Evolutionary conservation across 441 rosid species (phyloP).

Genomic region (Mallotus repandus): DNA sequence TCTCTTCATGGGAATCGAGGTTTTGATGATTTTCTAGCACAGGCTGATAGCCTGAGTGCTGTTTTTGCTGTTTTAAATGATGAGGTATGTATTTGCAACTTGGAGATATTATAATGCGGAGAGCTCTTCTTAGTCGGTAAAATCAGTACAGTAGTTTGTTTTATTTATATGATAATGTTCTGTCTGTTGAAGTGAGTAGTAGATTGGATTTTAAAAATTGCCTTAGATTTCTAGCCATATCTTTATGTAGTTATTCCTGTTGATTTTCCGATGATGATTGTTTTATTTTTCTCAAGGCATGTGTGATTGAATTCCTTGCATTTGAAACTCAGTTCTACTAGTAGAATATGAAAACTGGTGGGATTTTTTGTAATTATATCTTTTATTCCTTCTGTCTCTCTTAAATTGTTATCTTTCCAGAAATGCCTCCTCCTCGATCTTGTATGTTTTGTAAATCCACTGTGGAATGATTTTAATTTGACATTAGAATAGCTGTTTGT

Average conservation of each 20-base stretch:
- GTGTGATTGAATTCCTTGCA: not conserved
- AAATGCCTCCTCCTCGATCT: not conserved
- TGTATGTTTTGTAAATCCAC: not conserved
- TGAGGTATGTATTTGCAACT: conserved; percentile 53
- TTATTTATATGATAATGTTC: not conserved
- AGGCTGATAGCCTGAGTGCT: conserved; percentile 96
- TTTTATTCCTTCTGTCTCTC: not conserved
- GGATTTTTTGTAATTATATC: not conserved
- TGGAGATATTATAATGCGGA: conserved; percentile 10
- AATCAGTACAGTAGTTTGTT: not conserved
- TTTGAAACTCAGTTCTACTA: not conserved
- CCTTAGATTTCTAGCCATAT: not conserved
- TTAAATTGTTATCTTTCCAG: not conserved
- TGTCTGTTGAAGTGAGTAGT: not conserved
- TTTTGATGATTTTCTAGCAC: conserved; percentile 96
- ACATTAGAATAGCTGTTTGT: not conserved
- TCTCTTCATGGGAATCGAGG: conserved; percentile 81
- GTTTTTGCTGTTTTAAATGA: conserved; percentile 98
- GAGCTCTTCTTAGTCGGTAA: not conserved
- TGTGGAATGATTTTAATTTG: conserved; percentile 6
- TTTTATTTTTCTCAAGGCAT: not conserved
- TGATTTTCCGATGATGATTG: not conserved
- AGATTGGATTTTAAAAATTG: not conserved
- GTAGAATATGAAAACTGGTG: not conserved
- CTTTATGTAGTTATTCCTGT: not conserved